Base-by-base conservation (phyloP, 2,329 filamentous ascomycete genomes). In the Botrytis tulipae region DNA sequence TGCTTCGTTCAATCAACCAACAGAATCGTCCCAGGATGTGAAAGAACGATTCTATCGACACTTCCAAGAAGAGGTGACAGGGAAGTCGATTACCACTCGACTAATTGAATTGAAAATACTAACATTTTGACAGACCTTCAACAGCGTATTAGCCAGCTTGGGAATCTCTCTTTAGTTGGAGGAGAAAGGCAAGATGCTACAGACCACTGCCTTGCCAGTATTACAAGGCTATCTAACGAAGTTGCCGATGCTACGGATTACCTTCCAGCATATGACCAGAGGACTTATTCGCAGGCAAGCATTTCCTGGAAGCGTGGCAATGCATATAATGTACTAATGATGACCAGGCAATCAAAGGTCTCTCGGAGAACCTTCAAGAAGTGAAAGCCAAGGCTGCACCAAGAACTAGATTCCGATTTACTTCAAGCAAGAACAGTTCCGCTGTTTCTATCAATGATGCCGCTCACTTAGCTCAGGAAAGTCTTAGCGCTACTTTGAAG, bases 261-360 rank as follows among this genome's bases (percentile, higher is more conserved):
- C 77, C 89, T 97, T 25, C 94, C 96, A 4, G 90, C 94, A 12
- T 97, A 98, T 81, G 96, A 98, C 79, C 93, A 96, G 82, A 90
- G 93, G 78, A 91, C 92, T 37, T 98, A 97, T 80, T 89, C 91
- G 61, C 90, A 95, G 84, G 93, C 94, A 83, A 72, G 79, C 70
- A 59, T 22, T 65, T 18, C 5, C 25, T 51, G n/a, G 73, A 20
- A 65, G 37, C 29, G 0, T 40, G 18, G 14, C 42, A 10, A 14
- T 54, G 59, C 25, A 12, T 57, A 68, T n/a, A 67, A 10, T 61
- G 66, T 40, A 59, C 78, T 77, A 94, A 73, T 25, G n/a, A 61
- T 62, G 5, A 8, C 12, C 29, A 79, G 89, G 89, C 92, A 35
- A 90, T 98, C 82, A 97, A 96, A 85, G 87, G 87, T 25, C 85